phyloP scores from a whole-genome alignment of 345 rosid species.

The Raphanus raphanistrum region DNA sequence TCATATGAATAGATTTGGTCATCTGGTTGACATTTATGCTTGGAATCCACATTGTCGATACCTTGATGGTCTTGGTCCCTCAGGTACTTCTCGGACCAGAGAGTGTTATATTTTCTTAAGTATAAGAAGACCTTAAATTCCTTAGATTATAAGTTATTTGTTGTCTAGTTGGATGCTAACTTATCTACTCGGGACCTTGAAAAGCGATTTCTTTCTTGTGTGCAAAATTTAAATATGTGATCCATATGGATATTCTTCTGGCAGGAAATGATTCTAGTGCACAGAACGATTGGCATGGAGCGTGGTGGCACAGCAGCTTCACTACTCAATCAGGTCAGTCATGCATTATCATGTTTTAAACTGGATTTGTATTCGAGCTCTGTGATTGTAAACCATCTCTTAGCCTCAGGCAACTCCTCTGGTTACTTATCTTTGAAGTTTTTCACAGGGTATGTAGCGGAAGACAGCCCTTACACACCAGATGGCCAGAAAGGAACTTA shows the following conservation, averaged over 20 bases:
- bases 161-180: constrained; percentile 17
- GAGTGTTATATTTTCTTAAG: background rate
- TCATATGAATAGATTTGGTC: constrained; percentile 66
- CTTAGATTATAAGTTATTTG: background rate
- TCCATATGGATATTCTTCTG: constrained; percentile 13
- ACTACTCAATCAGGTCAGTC: constrained; percentile 60
- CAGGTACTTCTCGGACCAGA: constrained; percentile 54
- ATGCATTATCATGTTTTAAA: constrained; percentile 12
- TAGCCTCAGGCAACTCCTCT: background rate
- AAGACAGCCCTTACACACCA: constrained; percentile 80
- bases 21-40: constrained; percentile 76
- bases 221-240: constrained; percentile 14
- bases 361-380: background rate
- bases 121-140: background rate
- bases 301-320: constrained; percentile 95
- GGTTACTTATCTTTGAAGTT: constrained; percentile 10
- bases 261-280: constrained; percentile 89
- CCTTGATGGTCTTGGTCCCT: constrained; percentile 87
- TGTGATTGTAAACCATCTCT: background rate
- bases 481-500: constrained; percentile 75
- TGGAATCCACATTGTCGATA: constrained; percentile 97
- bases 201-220: background rate
- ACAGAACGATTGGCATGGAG: constrained; percentile 94
- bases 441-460: constrained; percentile 69
- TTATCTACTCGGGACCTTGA: constrained; percentile 10